phyloP scores from a whole-genome alignment of 257 asterid species.

The Solanum rostratum region DNA sequence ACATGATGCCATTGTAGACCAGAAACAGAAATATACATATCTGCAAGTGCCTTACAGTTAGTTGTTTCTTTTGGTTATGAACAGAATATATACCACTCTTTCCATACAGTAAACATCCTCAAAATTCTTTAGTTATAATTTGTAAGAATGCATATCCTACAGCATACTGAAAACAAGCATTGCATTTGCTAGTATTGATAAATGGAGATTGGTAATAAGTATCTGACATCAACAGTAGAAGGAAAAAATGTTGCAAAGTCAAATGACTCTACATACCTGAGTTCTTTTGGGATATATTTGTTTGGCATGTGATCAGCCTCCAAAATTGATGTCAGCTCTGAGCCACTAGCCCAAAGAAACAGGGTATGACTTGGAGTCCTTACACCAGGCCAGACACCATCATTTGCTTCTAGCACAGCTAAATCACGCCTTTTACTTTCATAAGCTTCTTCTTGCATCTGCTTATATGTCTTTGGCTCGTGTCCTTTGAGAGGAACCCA shows the following conservation, averaged over 20 bases:
- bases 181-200: background rate
- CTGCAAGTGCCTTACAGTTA: background rate
- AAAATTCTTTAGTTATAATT: background rate
- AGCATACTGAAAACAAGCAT: background rate
- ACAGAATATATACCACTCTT: background rate
- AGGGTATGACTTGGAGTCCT: constrained; percentile 88
- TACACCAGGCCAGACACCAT: constrained; percentile 91
- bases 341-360: constrained; percentile 97
- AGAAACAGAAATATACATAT: background rate
- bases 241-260: background rate
- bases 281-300: constrained; percentile 74
- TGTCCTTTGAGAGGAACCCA: constrained; percentile 98
- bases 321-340: constrained; percentile 77
- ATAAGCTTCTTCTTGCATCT: constrained; percentile 82
- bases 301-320: constrained; percentile 98
- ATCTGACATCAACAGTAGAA: background rate
- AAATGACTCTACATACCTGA: constrained; percentile 38
- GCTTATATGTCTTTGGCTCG: constrained; percentile 79
- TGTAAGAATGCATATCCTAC: background rate
- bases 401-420: constrained; percentile 82
- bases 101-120: background rate
- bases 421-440: constrained; percentile 81
- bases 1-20: background rate
- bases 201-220: background rate
- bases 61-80: background rate